These are phyloP conservation scores for Colletotrichum ledebouriae DNA, from an alignment of 2,329 filamentous ascomycete genomes.

Conservation along the genomic window DNA sequence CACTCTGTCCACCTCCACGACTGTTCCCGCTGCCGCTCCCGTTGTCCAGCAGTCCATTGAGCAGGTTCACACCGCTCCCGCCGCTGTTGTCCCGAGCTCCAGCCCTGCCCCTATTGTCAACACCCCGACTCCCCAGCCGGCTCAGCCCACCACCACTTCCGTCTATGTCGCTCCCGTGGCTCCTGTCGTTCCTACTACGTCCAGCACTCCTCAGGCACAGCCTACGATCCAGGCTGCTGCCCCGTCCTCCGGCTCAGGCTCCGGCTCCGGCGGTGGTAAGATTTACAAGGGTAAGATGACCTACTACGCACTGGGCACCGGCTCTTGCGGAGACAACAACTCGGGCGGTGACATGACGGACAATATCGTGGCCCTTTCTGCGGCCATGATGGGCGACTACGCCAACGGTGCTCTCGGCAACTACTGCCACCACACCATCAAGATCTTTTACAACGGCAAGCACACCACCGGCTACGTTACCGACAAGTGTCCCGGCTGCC, in stretches of 20 bases:
- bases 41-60: slow-evolving; percentile 15
- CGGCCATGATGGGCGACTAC: slow-evolving; percentile 70
- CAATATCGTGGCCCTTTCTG: slow-evolving; percentile 78
- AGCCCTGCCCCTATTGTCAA: slow-evolving; percentile 42
- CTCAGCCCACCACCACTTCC: slow-evolving; percentile 26
- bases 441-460: slow-evolving; percentile 72
- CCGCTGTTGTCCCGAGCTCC: slow-evolving; percentile 21
- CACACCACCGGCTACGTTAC: slow-evolving; percentile 70
- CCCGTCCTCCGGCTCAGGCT: not conserved
- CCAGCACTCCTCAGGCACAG: slow-evolving; percentile 32
- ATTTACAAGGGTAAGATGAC: slow-evolving; percentile 76
- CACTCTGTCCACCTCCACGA: slow-evolving; percentile 30
- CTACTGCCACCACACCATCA: slow-evolving; percentile 78
- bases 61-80: slow-evolving; percentile 6
- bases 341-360: slow-evolving; percentile 65
- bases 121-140: slow-evolving; percentile 45
- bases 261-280: slow-evolving; percentile 44
- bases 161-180: slow-evolving; percentile 32
- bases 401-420: slow-evolving; percentile 73
- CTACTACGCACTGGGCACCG: slow-evolving; percentile 78
- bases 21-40: slow-evolving; percentile 15
- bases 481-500: slow-evolving; percentile 84
- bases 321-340: slow-evolving; percentile 76
- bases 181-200: slow-evolving; percentile 27
- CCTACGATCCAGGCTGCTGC: slow-evolving; percentile 39